phyloP scores from a whole-genome alignment of 768 basidiomycete genomes.

The Boletus subcaerulescens region DNA sequence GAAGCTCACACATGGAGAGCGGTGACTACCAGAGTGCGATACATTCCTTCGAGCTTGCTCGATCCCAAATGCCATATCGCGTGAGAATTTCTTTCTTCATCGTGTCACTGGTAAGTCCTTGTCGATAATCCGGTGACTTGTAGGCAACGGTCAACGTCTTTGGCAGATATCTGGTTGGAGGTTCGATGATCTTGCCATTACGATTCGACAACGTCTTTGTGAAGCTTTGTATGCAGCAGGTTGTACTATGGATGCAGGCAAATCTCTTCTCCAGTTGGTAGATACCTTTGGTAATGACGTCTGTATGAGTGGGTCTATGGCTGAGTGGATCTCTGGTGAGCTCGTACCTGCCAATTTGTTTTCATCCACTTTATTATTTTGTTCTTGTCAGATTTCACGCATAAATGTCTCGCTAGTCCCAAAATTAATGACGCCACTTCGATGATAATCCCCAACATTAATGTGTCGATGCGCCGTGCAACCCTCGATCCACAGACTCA shows the following conservation, averaged over 20 bases:
- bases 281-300: no score
- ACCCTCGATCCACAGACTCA: not conserved
- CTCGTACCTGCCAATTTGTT: not conserved
- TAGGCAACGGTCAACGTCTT: not conserved
- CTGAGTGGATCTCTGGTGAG: not conserved
- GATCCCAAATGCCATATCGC: no score
- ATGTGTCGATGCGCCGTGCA: not conserved
- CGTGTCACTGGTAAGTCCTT: not conserved
- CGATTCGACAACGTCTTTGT: not conserved
- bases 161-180: not conserved
- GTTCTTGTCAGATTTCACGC: not conserved
- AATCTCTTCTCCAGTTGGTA: not conserved
- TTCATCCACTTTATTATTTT: not conserved
- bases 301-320: no score
- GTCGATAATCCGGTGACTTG: not conserved
- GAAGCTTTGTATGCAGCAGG: not conserved
- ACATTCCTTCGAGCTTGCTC: no score
- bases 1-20: no score
- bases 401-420: not conserved
- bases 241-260: not conserved
- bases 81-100: not conserved
- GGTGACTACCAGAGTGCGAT: no score
- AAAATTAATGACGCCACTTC: not conserved
- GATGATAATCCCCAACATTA: no score
- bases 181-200: not conserved